Base-by-base conservation (phyloP, 2,329 filamentous ascomycete genomes). In the Cladorrhinum sp. region DNA sequence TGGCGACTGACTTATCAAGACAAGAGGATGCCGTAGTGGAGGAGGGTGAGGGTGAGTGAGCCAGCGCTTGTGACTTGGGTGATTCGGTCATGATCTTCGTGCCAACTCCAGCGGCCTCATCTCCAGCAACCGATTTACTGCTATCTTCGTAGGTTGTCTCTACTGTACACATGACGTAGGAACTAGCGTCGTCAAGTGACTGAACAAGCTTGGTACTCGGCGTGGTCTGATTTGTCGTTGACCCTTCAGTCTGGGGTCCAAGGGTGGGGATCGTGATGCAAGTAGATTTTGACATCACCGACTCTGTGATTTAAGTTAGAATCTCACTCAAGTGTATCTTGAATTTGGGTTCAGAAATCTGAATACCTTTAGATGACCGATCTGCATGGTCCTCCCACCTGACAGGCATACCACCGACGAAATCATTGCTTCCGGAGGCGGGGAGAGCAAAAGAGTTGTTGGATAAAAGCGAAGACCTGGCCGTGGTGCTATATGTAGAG, bases 281-380 rank as follows among this genome's bases (percentile, higher is more conserved):
- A 18, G 79, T 80, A 71, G 76, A 76, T 64, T 73, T 78, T 0
- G 79, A 81, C 29, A 78, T 68, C 2, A 77, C 73, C 3, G 80
- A 81, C 55, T 79, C 80, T 73, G 22, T 24, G 9, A n/a, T 60
- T 50, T 10, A 62, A 50, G 23, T 65, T 45, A 63, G 64, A 4
- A 23, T 24, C 38, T 1, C 9, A 20, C 16, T 6, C 10, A 20
- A 24, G 32, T 16, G 38, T 22, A 24, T 22, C 16, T 12, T 32
- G 8, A 54, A 38, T 12, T 3, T 13, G n/a, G 2, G 7, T 13
- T 27, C 10, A 23, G 29, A 4, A 7, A 20, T 45, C 16, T 22
- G 7, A 59, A 27, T 71, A 76, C 74, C 75, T 71, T 71, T 69
- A 9, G 73, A 75, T 20, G 74, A 75, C 0, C 73, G 66, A 24